These are phyloP conservation scores for Glonium stellatum DNA, from an alignment of 495 filamentous ascomycete species.

Conservation along the genomic window DNA sequence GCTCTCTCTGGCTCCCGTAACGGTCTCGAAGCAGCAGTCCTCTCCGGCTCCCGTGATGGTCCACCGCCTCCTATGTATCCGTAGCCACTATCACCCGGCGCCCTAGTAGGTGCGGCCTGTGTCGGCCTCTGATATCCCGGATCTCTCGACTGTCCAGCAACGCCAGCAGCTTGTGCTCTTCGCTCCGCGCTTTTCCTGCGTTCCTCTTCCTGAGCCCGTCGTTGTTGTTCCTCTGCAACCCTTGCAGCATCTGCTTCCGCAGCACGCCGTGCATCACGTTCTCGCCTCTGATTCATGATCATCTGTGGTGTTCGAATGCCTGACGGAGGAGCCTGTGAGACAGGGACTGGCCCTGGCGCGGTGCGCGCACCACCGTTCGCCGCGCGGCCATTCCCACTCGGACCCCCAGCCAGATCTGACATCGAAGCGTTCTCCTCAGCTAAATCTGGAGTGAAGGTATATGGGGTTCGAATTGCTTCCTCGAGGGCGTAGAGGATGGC, in stretches of 20 bases:
- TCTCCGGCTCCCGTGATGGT: slow-evolving; percentile 18
- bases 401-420: slow-evolving; percentile 46
- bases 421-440: slow-evolving; percentile 91
- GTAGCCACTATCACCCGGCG: slow-evolving; percentile 9
- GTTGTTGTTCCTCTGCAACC: slow-evolving; percentile 27
- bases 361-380: slow-evolving; percentile 37
- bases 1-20: slow-evolving; percentile 18
- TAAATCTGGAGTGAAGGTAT: slow-evolving; percentile 75
- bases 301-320: slow-evolving; percentile 35
- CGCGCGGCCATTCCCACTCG: slow-evolving; percentile 29
- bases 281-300: slow-evolving; percentile 35
- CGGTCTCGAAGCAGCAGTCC: slow-evolving; percentile 10
- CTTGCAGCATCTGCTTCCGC: slow-evolving; percentile 22
- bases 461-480: slow-evolving; percentile 77
- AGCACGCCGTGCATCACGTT: slow-evolving; percentile 28
- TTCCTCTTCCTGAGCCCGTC: slow-evolving; percentile 30
- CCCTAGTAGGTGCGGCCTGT: slow-evolving; percentile 8
- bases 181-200: slow-evolving; percentile 35
- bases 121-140: slow-evolving; percentile 9
- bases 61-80: slow-evolving; percentile 4
- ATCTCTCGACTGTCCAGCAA: slow-evolving; percentile 23
- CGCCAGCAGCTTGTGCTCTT: slow-evolving; percentile 33
- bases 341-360: slow-evolving; percentile 33
- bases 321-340: slow-evolving; percentile 26
- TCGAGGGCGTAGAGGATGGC: slow-evolving; percentile 89